Percentiles rank a stretch among this genome's conserved stretches.
phyloP scores from a whole-genome alignment of 768 basidiomycete species.

The Amylocystis lapponica region DNA sequence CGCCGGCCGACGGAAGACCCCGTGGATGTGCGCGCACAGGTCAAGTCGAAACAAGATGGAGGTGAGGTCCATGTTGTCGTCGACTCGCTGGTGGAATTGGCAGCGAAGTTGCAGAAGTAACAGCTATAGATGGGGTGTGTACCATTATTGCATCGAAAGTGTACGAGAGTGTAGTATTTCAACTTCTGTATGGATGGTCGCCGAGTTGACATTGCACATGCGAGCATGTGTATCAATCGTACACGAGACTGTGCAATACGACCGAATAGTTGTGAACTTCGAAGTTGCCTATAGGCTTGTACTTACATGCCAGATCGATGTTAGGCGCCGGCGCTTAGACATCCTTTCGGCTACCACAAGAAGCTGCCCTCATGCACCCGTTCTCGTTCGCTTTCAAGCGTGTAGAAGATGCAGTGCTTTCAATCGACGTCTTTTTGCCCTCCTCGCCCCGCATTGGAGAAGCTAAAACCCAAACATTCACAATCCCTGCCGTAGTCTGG shows the following conservation, averaged over 20 bases:
- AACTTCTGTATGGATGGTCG: too few species aligned
- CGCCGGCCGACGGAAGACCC: constrained; percentile 30
- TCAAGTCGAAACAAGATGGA: constrained; percentile 42
- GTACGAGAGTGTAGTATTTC: too few species aligned
- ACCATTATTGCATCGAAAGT: too few species aligned
- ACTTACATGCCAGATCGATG: too few species aligned
- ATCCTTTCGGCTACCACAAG: too few species aligned
- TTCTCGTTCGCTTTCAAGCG: constrained; percentile 34
- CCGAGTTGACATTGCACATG: too few species aligned
- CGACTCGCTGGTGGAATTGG: constrained; percentile 46
- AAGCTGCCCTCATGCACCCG: too few species aligned
- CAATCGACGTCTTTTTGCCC: constrained; percentile 32
- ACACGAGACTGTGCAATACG: too few species aligned
- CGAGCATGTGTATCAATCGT: too few species aligned
- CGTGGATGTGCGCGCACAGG: constrained; percentile 39
- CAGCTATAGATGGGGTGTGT: too few species aligned
- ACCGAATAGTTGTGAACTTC: too few species aligned
- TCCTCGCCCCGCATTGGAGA: constrained; percentile 33
- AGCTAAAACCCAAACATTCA: background rate
- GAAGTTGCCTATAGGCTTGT: too few species aligned
- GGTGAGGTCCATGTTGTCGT: constrained; percentile 58
- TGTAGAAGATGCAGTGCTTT: constrained; percentile 18
- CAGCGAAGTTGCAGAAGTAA: constrained; percentile 16
- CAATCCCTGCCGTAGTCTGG: constrained; percentile 30
- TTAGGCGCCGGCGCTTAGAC: background rate